A percentile compares a stretch with the other conserved stretches of the same genome.
These are phyloP conservation scores for Coniochaeta pulveracea DNA, from an alignment of 2,329 filamentous ascomycete genomes.

Conservation along the genomic window DNA sequence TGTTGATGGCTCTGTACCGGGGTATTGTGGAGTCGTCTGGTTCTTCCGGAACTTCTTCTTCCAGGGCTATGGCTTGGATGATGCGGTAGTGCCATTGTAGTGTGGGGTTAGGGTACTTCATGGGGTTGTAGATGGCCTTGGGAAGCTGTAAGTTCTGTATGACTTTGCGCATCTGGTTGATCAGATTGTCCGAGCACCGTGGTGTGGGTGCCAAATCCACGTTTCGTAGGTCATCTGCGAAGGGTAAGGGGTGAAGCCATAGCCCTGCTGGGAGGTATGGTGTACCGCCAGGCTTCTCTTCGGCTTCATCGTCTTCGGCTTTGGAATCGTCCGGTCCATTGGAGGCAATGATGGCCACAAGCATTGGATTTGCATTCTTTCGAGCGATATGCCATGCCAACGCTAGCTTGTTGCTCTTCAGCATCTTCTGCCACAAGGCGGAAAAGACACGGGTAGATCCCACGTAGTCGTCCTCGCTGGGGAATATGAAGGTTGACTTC, in stretches of 20 bases:
- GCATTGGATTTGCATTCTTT: constrained; percentile 63
- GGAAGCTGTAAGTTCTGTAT: constrained; percentile 83
- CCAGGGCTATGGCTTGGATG: constrained; percentile 78
- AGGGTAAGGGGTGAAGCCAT: constrained; percentile 83
- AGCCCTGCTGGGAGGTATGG: constrained; percentile 71
- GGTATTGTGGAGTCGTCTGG: constrained; percentile 69
- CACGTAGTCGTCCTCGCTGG: constrained; percentile 78
- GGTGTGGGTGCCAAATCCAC: constrained; percentile 45
- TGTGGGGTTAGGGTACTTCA: constrained; percentile 81
- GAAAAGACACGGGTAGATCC: constrained; percentile 91
- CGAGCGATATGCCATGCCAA: constrained; percentile 85
- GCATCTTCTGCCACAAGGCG: constrained; percentile 77
- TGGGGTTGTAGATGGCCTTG: constrained; percentile 71
- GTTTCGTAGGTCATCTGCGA: constrained; percentile 75
- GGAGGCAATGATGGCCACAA: constrained; percentile 76
- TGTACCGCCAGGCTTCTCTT: too few relatives aligned
- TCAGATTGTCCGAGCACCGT: constrained; percentile 56
- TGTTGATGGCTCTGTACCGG: constrained; percentile 78
- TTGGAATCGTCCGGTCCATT: constrained; percentile 52
- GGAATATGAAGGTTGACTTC: constrained; percentile 87
- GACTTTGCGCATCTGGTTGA: constrained; percentile 71
- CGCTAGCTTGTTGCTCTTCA: constrained; percentile 68
- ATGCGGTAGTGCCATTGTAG: constrained; percentile 98
- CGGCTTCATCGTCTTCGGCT: too few relatives aligned
- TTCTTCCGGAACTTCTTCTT: constrained; percentile 76